Evolutionary conservation across 139 green algal genomes (phyloP).

Genomic region (Chlorella sp.): DNA sequence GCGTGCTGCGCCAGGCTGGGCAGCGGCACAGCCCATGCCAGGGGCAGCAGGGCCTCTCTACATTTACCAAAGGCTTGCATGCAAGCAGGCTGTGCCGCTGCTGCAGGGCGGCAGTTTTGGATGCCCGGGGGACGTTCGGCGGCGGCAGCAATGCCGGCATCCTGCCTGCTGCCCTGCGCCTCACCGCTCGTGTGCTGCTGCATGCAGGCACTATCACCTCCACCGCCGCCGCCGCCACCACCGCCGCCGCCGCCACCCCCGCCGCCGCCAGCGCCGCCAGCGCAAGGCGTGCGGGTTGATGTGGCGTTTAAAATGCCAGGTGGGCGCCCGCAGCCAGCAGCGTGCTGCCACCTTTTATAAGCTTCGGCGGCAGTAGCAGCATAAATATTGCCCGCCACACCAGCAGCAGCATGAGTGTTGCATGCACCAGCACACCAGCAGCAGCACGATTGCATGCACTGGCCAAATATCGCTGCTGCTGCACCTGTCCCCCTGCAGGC

Average conservation of each 20-base stretch:
- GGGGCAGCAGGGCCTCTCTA: too few relatives aligned
- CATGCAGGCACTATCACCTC: neutral
- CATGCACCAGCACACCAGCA: neutral
- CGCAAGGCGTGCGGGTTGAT: neutral
- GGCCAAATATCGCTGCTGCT: neutral
- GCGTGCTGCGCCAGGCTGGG: too few relatives aligned
- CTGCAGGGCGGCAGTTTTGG: too few relatives aligned
- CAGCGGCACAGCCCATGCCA: too few relatives aligned
- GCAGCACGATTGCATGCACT: neutral
- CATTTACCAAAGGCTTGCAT: too few relatives aligned
- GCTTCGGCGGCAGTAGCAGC: neutral
- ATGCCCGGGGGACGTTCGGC: too few relatives aligned
- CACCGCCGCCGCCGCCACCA: neutral
- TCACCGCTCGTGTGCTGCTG: neutral
- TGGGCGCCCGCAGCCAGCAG: neutral
- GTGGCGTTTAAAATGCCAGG: conserved; percentile 1
- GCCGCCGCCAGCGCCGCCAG: neutral
- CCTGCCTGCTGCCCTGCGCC: neutral
- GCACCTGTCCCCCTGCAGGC: neutral
- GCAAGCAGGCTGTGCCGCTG: too few relatives aligned
- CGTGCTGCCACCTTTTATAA: neutral
- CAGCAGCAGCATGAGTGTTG: neutral
- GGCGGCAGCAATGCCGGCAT: neutral
- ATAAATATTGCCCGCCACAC: neutral
- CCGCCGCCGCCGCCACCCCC: neutral